Evolutionary conservation across 192 early-diverging fungal genomes (phyloP).

Genomic region (Lobosporangium transversale): DNA sequence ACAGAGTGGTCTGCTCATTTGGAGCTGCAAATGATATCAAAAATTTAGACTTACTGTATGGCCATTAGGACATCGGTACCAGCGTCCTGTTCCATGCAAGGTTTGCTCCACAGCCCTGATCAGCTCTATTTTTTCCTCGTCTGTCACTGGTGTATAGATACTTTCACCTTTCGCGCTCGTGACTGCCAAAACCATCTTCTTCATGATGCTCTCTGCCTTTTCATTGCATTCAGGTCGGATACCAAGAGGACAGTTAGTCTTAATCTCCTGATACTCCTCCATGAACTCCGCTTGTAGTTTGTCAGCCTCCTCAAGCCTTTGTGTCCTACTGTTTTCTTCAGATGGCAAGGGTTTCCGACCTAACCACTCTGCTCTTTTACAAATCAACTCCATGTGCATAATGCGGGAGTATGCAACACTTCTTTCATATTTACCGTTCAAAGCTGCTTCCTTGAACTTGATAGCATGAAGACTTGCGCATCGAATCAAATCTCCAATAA

Average conservation of each 20-base stretch:
- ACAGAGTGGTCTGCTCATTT: no score
- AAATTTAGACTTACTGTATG: slow-evolving; percentile 43
- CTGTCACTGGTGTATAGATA: slow-evolving; percentile 10
- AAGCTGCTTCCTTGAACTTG: background rate
- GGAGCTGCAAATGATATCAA: background rate
- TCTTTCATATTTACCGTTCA: slow-evolving; percentile 3
- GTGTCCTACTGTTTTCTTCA: background rate
- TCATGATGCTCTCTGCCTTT: slow-evolving; percentile 3
- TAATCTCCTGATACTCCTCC: background rate
- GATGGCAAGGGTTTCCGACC: background rate
- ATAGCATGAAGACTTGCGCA: slow-evolving; percentile 9
- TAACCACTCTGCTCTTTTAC: background rate
- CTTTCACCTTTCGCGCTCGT: background rate
- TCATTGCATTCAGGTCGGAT: slow-evolving; percentile 15
- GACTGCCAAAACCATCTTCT: slow-evolving; percentile 17
- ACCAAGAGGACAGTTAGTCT: slow-evolving; percentile 3
- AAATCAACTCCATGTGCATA: slow-evolving; percentile 5
- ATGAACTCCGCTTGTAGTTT: slow-evolving; percentile 3
- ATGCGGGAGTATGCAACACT: slow-evolving; percentile 6
- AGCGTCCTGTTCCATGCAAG: slow-evolving; percentile 50
- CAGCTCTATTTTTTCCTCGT: slow-evolving; percentile 42
- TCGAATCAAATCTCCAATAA: slow-evolving; percentile 31
- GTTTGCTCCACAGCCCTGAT: slow-evolving; percentile 36
- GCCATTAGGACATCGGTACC: slow-evolving; percentile 59
- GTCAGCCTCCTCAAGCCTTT: background rate